These are phyloP conservation scores for Strigomonas galati DNA, from an alignment of 208 protist genomes.

Conservation along the genomic window DNA sequence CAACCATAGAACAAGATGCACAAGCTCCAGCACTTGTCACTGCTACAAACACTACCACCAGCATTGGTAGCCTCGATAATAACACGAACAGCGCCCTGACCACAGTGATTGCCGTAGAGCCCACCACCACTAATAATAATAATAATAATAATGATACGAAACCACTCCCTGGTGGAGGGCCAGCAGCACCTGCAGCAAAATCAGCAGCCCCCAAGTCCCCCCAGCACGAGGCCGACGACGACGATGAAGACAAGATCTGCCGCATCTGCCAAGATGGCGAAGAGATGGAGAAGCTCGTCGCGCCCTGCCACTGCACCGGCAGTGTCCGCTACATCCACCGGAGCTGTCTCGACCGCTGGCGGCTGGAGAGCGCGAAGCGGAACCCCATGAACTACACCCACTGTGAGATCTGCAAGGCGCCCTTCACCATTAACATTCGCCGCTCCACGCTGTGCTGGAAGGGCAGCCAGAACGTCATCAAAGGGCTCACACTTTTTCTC, in stretches of 20 bases:
- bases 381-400: constrained; percentile 64
- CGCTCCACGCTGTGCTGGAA: constrained; percentile 40
- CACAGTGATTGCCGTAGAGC: neutral
- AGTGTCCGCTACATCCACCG: constrained; percentile 76
- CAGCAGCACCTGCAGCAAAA: too few relatives aligned
- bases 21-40: too few relatives aligned
- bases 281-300: constrained; percentile 54
- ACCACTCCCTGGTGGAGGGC: too few relatives aligned
- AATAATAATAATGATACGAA: too few relatives aligned
- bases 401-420: constrained; percentile 77
- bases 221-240: constrained; percentile 29
- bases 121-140: neutral
- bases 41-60: too few relatives aligned
- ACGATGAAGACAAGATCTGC: constrained; percentile 62
- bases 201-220: constrained; percentile 5
- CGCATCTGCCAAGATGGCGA: constrained; percentile 71
- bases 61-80: too few relatives aligned
- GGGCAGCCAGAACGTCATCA: constrained; percentile 39
- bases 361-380: constrained; percentile 63
- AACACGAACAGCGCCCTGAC: too few relatives aligned
- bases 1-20: too few relatives aligned
- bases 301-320: constrained; percentile 71
- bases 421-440: constrained; percentile 52
- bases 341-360: constrained; percentile 76
- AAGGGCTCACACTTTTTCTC: constrained; percentile 31